These are phyloP conservation scores for Helenozyma rhizophorensis DNA, from an alignment of 805 yeast species.

Conservation along the genomic window DNA sequence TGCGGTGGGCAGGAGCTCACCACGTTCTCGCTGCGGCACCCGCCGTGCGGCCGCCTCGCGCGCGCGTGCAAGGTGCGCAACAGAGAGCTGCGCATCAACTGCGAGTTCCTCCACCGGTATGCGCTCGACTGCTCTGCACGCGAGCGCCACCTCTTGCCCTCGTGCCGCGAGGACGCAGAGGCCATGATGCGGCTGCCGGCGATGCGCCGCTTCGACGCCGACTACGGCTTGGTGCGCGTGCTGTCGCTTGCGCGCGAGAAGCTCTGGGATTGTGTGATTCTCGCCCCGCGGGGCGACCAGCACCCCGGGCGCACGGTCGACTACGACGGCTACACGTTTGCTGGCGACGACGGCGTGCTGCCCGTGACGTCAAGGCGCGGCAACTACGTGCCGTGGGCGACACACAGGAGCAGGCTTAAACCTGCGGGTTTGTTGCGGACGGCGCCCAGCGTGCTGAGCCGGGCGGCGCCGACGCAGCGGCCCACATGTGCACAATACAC, in stretches of 20 bases:
- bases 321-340: constrained; percentile 18
- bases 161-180: constrained; percentile 3
- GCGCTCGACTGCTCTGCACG: constrained; percentile 16
- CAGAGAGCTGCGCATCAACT: constrained; percentile 14
- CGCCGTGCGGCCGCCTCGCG: background rate
- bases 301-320: constrained; percentile 20
- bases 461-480: constrained; percentile 9
- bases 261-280: constrained; percentile 31
- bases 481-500: constrained; percentile 16
- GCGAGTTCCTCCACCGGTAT: constrained; percentile 13
- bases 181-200: constrained; percentile 2
- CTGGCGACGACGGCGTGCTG: constrained; percentile 16
- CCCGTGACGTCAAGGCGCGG: constrained; percentile 19
- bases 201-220: constrained; percentile 2
- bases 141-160: constrained; percentile 5
- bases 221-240: constrained; percentile 3
- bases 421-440: constrained; percentile 32
- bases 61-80: constrained; percentile 4
- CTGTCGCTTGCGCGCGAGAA: constrained; percentile 8
- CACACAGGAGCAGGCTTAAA: constrained; percentile 15
- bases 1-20: constrained; percentile 2
- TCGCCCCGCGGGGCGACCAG: constrained; percentile 48
- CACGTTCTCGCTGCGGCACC: constrained; percentile 1
- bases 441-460: constrained; percentile 8
- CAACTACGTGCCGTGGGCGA: constrained; percentile 23